Evolutionary conservation across 768 basidiomycete genomes (phyloP).

Genomic region (Crassisporium funariophilum): DNA sequence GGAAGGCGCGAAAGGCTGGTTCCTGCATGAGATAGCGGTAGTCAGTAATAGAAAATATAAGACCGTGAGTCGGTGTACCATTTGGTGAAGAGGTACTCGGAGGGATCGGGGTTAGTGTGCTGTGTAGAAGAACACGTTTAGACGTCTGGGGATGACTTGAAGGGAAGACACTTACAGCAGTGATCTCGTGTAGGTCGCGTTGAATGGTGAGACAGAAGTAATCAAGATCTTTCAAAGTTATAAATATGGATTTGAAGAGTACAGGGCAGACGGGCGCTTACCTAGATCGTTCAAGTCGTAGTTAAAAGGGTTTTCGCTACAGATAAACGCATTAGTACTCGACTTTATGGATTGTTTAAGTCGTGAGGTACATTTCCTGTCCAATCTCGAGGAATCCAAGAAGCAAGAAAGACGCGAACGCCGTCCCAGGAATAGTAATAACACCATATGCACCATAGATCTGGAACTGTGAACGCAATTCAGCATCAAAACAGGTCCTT

Average conservation of each 20-base stretch:
- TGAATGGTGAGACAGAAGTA: slow-evolving; percentile 63
- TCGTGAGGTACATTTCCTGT: slow-evolving; percentile 49
- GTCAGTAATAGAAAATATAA: not conserved
- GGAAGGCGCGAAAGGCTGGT: slow-evolving; percentile 67
- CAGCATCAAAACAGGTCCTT: not conserved
- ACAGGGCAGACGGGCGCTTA: slow-evolving; percentile 21
- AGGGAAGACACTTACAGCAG: slow-evolving; percentile 47
- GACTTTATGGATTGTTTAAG: not conserved
- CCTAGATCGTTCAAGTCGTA: slow-evolving; percentile 65
- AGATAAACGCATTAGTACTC: not conserved
- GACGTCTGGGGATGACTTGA: not conserved
- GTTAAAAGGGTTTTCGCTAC: slow-evolving; percentile 63
- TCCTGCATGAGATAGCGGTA: slow-evolving; percentile 30
- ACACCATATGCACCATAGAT: slow-evolving; percentile 43
- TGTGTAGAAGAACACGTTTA: slow-evolving; percentile 17
- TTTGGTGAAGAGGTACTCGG: slow-evolving; percentile 51
- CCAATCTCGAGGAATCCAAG: slow-evolving; percentile 65
- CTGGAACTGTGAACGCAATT: slow-evolving; percentile 44
- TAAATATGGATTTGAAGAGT: not conserved
- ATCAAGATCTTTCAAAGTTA: slow-evolving; percentile 51
- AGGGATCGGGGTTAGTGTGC: slow-evolving; percentile 56
- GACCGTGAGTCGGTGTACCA: slow-evolving; percentile 25
- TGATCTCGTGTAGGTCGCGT: slow-evolving; percentile 68
- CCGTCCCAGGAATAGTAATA: slow-evolving; percentile 57
- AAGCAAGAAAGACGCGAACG: slow-evolving; percentile 57